These are phyloP conservation scores for Pichia sp. DNA, from an alignment of 1,139 yeast genomes.

Conservation along the genomic window DNA sequence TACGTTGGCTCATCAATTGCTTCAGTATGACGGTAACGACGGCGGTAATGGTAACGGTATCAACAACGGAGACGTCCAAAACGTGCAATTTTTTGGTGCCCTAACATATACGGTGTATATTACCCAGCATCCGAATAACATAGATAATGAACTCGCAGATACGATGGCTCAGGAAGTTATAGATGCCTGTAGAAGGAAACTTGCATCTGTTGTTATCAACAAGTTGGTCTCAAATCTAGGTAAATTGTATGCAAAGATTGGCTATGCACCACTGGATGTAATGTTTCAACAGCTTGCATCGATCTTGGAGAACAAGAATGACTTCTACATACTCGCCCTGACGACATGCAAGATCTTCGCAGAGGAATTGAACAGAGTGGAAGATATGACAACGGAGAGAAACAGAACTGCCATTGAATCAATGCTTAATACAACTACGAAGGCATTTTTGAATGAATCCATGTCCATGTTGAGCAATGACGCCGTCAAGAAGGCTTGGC, in stretches of 20 bases:
- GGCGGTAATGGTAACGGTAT: too few relatives aligned
- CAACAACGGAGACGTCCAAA: too few relatives aligned
- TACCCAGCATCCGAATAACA: conserved; percentile 19
- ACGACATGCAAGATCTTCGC: conserved; percentile 7
- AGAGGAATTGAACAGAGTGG: conserved; percentile 15
- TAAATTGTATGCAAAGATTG: conserved; percentile 37
- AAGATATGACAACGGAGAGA: conserved; percentile 13
- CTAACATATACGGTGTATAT: conserved; percentile 57
- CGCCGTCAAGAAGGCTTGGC: conserved; percentile 21
- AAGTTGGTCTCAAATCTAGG: conserved; percentile 50
- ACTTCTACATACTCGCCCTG: too few relatives aligned
- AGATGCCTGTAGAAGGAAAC: conserved; percentile 11
- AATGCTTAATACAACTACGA: conserved; percentile 13
- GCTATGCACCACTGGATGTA: conserved; percentile 31
- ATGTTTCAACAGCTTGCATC: too few relatives aligned
- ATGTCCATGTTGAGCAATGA: conserved; percentile 16
- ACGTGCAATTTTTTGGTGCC: conserved; percentile 67
- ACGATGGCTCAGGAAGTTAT: conserved; percentile 16
- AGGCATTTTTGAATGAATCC: conserved; percentile 30
- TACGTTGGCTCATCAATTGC: conserved; percentile 42
- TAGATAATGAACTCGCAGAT: conserved; percentile 8
- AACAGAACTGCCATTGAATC: conserved; percentile 6
- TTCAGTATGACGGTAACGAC: conserved; percentile 36
- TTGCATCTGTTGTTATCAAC: conserved; percentile 31
- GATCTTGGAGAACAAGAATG: too few relatives aligned